Conservation (phyloP, 2,329 filamentous ascomycete species). For the Cryoendolithus antarcticus region DNA sequence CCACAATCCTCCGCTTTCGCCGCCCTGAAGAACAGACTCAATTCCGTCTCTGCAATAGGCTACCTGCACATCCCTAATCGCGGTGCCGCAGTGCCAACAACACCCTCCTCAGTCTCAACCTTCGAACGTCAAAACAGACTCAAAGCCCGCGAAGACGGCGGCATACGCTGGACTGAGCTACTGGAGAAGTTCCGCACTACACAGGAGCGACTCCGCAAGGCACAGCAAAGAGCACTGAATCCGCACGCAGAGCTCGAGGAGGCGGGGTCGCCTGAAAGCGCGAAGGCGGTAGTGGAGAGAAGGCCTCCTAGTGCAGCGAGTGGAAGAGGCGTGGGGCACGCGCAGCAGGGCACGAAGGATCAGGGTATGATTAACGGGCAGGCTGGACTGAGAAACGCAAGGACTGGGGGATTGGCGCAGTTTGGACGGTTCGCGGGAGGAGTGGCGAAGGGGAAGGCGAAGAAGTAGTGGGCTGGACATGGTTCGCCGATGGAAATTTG, state of each 20-base stretch:
- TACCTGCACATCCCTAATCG: slow-evolving; percentile 75
- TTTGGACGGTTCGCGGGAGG: slow-evolving; percentile 2
- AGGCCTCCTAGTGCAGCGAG: slow-evolving; percentile 7
- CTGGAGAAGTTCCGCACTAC: slow-evolving; percentile 89
- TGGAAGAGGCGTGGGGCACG: not conserved
- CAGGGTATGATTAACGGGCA: not conserved
- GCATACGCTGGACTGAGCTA: slow-evolving; percentile 83
- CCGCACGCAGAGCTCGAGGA: slow-evolving; percentile 2
- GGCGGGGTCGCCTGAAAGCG: slow-evolving; percentile 1
- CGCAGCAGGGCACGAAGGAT: too few species aligned
- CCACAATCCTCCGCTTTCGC: slow-evolving; percentile 96
- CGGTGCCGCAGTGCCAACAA: slow-evolving; percentile 14
- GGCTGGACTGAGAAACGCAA: not conserved
- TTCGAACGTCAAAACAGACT: slow-evolving; percentile 54
- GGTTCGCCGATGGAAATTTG: too few species aligned
- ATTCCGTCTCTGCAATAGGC: slow-evolving; percentile 93
- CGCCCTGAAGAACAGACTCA: slow-evolving; percentile 87
- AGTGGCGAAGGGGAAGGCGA: slow-evolving; percentile 4
- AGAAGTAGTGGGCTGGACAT: not conserved
- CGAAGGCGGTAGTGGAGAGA: slow-evolving; percentile 1
- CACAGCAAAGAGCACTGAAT: slow-evolving; percentile 35
- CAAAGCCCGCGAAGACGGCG: slow-evolving; percentile 56
- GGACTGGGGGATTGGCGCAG: slow-evolving; percentile 1
- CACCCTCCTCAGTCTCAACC: slow-evolving; percentile 25
- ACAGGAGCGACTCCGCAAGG: slow-evolving; percentile 70